These are phyloP conservation scores for Neopestalotiopsis sp. DNA, from an alignment of 2,329 filamentous ascomycete genomes.

Conservation along the genomic window DNA sequence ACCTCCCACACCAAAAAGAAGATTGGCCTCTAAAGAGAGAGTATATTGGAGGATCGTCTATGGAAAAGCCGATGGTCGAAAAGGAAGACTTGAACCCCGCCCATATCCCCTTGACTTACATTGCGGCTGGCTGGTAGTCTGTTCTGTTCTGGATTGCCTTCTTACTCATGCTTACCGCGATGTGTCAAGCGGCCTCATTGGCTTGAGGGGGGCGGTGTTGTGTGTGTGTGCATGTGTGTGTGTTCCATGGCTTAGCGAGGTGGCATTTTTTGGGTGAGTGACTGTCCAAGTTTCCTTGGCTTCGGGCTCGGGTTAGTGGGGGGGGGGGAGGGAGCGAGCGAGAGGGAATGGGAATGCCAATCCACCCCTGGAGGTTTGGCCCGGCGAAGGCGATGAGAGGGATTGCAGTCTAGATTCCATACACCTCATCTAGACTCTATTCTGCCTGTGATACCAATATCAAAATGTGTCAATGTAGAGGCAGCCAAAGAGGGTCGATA, in stretches of 20 bases:
- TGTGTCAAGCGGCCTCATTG: constrained; percentile 19
- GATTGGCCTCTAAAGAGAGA: not conserved
- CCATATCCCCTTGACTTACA: not conserved
- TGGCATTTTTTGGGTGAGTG: not conserved
- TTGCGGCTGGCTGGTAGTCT: constrained; percentile 8
- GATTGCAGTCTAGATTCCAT: too few species aligned
- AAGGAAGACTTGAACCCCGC: not conserved
- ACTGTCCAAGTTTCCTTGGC: not conserved
- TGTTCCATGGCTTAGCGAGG: not conserved
- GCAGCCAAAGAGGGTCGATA: not conserved
- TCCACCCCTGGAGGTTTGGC: too few species aligned
- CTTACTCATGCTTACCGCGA: constrained; percentile 15
- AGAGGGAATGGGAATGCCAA: too few species aligned
- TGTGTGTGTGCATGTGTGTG: not conserved
- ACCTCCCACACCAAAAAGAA: not conserved
- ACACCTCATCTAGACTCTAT: not conserved
- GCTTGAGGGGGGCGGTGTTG: constrained; percentile 14
- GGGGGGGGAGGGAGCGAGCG: not conserved
- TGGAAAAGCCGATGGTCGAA: too few species aligned
- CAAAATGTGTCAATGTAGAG: not conserved
- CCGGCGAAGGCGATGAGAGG: too few species aligned
- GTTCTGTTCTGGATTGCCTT: not conserved
- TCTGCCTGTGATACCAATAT: not conserved
- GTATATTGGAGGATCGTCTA: not conserved
- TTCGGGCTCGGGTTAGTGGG: not conserved